These are phyloP conservation scores for Eragrostis tef DNA, from an alignment of 202 grass and related monocot genomes.

Conservation along the genomic window DNA sequence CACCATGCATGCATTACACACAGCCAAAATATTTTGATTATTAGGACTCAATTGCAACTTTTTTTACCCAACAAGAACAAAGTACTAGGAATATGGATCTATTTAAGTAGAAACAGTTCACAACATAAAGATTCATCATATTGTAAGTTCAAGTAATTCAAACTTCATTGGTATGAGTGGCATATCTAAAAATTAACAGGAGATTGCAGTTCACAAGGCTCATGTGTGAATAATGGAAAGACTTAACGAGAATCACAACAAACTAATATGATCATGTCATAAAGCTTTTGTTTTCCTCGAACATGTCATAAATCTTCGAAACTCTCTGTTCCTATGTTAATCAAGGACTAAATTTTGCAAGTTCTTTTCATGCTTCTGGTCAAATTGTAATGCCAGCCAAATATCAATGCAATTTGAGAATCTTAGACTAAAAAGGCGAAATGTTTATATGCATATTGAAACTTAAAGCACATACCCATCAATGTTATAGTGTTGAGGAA, in stretches of 20 bases:
- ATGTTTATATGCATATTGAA: neutral
- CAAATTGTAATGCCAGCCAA: too few species aligned
- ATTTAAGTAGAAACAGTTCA: too few species aligned
- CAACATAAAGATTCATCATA: too few species aligned
- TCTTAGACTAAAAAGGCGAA: too few species aligned
- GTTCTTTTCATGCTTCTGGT: neutral
- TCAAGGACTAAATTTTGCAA: neutral
- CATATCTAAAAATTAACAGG: too few species aligned
- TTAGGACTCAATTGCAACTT: neutral
- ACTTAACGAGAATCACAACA: neutral
- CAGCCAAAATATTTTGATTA: neutral
- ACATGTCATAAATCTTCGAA: neutral
- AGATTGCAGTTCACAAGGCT: neutral
- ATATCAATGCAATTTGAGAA: too few species aligned
- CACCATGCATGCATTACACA: neutral
- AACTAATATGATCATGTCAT: too few species aligned
- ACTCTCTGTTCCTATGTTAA: neutral
- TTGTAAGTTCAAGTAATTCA: too few species aligned
- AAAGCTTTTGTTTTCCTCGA: too few species aligned
- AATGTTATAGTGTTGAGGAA: neutral
- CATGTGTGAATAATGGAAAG: neutral
- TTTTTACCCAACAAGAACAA: neutral
- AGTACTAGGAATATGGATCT: too few species aligned
- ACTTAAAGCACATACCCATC: neutral
- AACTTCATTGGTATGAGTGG: neutral